phyloP scores from a whole-genome alignment of 2,329 filamentous ascomycete species.

The Volutella citrinella region DNA sequence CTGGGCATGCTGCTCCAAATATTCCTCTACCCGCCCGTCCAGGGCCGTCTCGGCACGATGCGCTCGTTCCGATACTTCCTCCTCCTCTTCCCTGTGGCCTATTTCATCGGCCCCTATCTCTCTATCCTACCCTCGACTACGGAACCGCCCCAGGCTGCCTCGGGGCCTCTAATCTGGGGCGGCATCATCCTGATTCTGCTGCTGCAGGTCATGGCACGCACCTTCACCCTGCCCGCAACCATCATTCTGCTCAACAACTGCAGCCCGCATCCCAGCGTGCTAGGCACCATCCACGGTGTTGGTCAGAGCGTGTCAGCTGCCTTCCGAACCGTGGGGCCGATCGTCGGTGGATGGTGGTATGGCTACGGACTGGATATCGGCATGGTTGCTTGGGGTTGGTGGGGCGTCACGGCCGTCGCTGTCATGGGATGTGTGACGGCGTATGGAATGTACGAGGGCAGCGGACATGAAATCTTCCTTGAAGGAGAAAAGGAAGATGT shows the following conservation, averaged over 20 bases:
- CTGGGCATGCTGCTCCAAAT: constrained; percentile 69
- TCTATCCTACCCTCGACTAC: constrained; percentile 39
- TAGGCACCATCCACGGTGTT: constrained; percentile 56
- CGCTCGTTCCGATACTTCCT: constrained; percentile 64
- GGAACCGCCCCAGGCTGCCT: constrained; percentile 10
- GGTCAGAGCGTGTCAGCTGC: constrained; percentile 49
- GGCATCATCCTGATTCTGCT: constrained; percentile 49
- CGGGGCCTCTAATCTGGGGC: constrained; percentile 14
- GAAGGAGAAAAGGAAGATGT: constrained; percentile 42
- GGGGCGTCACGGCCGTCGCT: constrained; percentile 47
- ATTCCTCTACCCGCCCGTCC: constrained; percentile 63
- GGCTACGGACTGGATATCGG: constrained; percentile 43
- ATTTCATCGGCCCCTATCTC: constrained; percentile 65
- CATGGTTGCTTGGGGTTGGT: constrained; percentile 47
- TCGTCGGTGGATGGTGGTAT: constrained; percentile 48
- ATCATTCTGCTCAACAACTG: constrained; percentile 61
- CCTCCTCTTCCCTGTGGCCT: constrained; percentile 64
- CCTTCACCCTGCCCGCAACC: constrained; percentile 60
- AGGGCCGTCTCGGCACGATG: constrained; percentile 63
- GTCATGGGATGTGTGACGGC: constrained; percentile 55
- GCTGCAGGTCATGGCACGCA: constrained; percentile 70
- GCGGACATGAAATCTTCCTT: constrained; percentile 57
- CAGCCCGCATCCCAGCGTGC: constrained; percentile 54
- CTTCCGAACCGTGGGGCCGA: constrained; percentile 49
- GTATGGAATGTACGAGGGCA: constrained; percentile 62